Conservation (phyloP, 225 moss, liverwort and hornwort genomes). For the Asterella californica region DNA sequence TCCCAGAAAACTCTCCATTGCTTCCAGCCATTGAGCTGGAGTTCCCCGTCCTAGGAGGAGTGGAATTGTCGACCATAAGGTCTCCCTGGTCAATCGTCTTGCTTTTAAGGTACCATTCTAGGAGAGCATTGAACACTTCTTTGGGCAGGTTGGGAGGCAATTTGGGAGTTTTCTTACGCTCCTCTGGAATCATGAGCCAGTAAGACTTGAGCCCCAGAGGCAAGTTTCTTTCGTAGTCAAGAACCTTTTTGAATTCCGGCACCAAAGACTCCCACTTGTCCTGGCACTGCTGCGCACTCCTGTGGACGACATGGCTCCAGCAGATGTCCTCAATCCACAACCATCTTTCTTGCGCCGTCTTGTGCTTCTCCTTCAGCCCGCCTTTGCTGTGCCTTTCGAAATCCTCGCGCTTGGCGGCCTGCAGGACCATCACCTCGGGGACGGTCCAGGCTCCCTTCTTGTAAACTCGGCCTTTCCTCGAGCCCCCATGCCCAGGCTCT, state of each 20-base stretch:
- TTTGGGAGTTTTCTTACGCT: conserved; percentile 58
- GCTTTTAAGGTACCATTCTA: conserved; percentile 70
- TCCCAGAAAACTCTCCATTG: conserved; percentile 30
- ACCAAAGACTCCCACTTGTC: conserved; percentile 82
- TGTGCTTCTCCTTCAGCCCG: conserved; percentile 48
- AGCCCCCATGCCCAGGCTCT: conserved; percentile 37
- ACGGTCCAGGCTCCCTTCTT: conserved; percentile 78
- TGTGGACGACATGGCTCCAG: conserved; percentile 57
- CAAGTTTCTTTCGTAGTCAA: conserved; percentile 59
- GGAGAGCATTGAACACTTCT: conserved; percentile 59
- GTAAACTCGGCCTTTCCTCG: conserved; percentile 57
- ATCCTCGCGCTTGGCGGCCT: conserved; percentile 70
- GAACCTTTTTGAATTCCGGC: conserved; percentile 67
- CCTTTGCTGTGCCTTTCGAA: conserved; percentile 53
- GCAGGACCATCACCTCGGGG: conserved; percentile 70
- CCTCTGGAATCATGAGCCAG: conserved; percentile 69
- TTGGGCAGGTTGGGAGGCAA: conserved; percentile 64
- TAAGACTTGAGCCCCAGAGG: conserved; percentile 56
- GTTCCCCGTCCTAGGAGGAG: conserved; percentile 27
- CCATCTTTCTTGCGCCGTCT: conserved; percentile 68
- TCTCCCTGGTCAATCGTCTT: conserved; percentile 65
- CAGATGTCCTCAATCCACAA: conserved; percentile 77
- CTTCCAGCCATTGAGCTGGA: conserved; percentile 30
- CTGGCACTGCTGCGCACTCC: conserved; percentile 79
- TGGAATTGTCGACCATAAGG: conserved; percentile 58